These are phyloP conservation scores for Cystobasidium slooffiae DNA, from an alignment of 1,284 basidiomycete genomes.

Conservation along the genomic window DNA sequence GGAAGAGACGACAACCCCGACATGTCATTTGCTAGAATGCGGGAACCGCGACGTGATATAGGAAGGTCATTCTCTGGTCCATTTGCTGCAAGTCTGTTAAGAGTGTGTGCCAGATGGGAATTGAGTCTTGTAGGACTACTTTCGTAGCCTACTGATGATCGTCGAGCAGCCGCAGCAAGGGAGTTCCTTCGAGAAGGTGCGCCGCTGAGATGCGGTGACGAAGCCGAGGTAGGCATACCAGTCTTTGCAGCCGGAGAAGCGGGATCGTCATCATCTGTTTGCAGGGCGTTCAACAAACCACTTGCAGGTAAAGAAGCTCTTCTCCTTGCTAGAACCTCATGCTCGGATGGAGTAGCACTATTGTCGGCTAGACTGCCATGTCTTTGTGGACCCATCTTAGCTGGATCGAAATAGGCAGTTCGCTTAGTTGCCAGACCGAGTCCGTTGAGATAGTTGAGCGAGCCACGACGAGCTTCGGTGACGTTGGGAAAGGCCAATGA, in stretches of 20 bases:
- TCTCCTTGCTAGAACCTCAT: constrained; percentile 10
- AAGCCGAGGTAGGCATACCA: constrained; percentile 18
- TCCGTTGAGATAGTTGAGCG: constrained; percentile 39
- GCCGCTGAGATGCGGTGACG: constrained; percentile 11
- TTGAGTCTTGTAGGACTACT: constrained; percentile 25
- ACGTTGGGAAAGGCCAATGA: constrained; percentile 22
- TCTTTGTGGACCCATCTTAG: constrained; percentile 6
- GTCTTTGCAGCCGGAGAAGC: background rate
- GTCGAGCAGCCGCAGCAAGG: constrained; percentile 17
- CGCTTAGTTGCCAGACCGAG: constrained; percentile 37
- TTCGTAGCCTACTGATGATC: constrained; percentile 19
- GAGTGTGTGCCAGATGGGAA: constrained; percentile 36
- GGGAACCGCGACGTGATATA: constrained; percentile 8
- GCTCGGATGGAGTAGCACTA: background rate
- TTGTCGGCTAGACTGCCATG: constrained; percentile 18
- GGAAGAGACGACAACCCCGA: constrained; percentile 8
- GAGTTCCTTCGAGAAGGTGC: constrained; percentile 21
- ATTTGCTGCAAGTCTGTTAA: constrained; percentile 18
- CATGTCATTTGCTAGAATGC: constrained; percentile 1
- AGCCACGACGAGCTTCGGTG: constrained; percentile 33
- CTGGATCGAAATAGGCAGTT: constrained; percentile 36
- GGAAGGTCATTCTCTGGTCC: constrained; percentile 27
- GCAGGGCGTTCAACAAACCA: background rate
- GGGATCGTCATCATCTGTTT: background rate
- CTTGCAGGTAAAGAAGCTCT: constrained; percentile 27